Base-by-base conservation (phyloP, 2,329 filamentous ascomycete species). In the Phyllosticta citriasiana region DNA sequence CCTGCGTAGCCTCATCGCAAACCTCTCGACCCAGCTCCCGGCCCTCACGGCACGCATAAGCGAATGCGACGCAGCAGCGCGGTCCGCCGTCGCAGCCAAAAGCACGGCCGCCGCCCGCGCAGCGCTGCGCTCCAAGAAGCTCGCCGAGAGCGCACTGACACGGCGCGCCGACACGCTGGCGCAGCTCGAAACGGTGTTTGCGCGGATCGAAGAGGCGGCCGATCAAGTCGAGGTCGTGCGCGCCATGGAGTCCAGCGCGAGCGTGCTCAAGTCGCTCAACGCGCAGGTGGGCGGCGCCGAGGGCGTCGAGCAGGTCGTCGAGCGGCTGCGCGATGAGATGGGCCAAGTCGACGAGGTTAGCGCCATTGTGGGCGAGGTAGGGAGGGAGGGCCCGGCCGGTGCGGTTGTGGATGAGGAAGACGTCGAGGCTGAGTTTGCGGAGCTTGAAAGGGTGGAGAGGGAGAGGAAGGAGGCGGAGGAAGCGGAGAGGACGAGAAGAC, bases 381-480 rank as follows among this genome's bases (percentile, higher is more conserved):
- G 68, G 14, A 61, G 67, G 55, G 65, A 66, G 4, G 69, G 54
- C 1, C 12, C 40, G 40, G 40, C 14, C 7, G 55, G 65, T 1
- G 68, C 75, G 14, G 79, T 54, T 12, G 55, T 96, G 33, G 90
- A 96, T 71, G 92, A 96, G 69, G 81, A 70, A 22, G 92, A 95
- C 72, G 84, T 97, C 60, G 91, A 97, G 66, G 88, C 93, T 63
- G 93, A 97, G 76, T 80, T 97, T 55, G 88, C 88, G 66, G 86
- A 81, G 3, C 77, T 99, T 76, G 86, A 92, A 74, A 77, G 71
- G 35, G 72, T 66, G 2, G 91, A 96, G 71, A 88, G 88, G 72
- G 79, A 95, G 77, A 84, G 84, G 66, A 74, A 70, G 65, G 77
- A 78, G 68, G 81, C 82, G 69, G 80, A 84, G 62, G 69, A 69